These are phyloP conservation scores for Flaveria floridana DNA, from an alignment of 140 eudicot genomes.

Conservation along the genomic window DNA sequence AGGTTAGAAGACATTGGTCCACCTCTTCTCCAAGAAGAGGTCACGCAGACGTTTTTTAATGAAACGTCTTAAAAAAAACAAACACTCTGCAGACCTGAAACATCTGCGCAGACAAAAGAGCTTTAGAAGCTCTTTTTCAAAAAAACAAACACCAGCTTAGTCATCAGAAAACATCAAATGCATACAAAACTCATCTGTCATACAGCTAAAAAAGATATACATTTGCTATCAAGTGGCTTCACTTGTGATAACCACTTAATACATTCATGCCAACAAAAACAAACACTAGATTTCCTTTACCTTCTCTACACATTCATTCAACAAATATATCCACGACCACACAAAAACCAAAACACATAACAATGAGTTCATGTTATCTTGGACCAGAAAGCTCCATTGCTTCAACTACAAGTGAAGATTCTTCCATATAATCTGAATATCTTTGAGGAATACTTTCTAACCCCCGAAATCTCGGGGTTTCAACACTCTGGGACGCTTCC, in stretches of 20 bases:
- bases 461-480: constrained; percentile 51
- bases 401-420: constrained; percentile 72
- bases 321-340: constrained; percentile 37
- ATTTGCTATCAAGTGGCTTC: constrained; percentile 28
- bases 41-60: no score
- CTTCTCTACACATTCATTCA: constrained; percentile 28
- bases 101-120: no score
- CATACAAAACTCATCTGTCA: constrained; percentile 27
- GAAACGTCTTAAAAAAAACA: no score
- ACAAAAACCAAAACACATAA: constrained; percentile 35
- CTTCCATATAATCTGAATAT: constrained; percentile 75
- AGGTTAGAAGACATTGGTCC: no score
- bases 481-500: constrained; percentile 64
- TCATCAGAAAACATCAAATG: constrained; percentile 1
- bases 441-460: constrained; percentile 56
- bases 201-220: constrained; percentile 24
- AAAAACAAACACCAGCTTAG: no score
- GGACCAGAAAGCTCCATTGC: constrained; percentile 99
- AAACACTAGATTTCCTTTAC: constrained; percentile 30
- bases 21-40: no score
- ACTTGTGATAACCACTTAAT: constrained; percentile 14
- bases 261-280: constrained; percentile 22
- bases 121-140: no score
- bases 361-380: constrained; percentile 46
- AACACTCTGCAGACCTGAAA: no score